Conservation (phyloP, 805 yeast genomes). For the Clavispora santaluciae region DNA sequence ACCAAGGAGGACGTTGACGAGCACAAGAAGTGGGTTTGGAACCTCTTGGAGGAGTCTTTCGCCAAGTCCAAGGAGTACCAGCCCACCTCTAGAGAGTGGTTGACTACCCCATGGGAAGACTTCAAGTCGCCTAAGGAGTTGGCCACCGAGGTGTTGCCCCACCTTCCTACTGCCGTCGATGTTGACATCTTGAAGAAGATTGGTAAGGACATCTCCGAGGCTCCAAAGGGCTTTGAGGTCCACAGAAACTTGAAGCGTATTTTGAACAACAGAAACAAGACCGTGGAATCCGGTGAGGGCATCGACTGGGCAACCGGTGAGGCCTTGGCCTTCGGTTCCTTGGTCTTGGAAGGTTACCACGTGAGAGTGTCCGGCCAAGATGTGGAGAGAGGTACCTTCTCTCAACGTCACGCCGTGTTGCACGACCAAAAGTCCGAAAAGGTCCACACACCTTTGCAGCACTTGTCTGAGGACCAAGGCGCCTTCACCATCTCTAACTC, state of each 20-base stretch:
- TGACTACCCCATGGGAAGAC: slow-evolving; percentile 98
- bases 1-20: slow-evolving; percentile 86
- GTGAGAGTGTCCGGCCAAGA: slow-evolving; percentile 98
- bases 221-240: slow-evolving; percentile 83
- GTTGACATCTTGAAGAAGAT: slow-evolving; percentile 67
- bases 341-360: slow-evolving; percentile 88
- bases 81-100: slow-evolving; percentile 95
- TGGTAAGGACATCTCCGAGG: slow-evolving; percentile 72
- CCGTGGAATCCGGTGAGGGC: slow-evolving; percentile 84
- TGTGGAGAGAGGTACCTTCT: slow-evolving; percentile 99
- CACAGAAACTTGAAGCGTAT: slow-evolving; percentile 97
- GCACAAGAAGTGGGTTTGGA: slow-evolving; percentile 98
- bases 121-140: slow-evolving; percentile 96
- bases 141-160: slow-evolving; percentile 93
- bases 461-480: slow-evolving; percentile 76
- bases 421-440: slow-evolving; percentile 90
- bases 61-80: slow-evolving; percentile 81
- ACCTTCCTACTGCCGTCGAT: slow-evolving; percentile 88
- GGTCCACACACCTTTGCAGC: slow-evolving; percentile 80
- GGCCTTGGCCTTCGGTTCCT: slow-evolving; percentile 94
- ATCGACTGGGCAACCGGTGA: slow-evolving; percentile 99
- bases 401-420: slow-evolving; percentile 97
- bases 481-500: slow-evolving; percentile 88
- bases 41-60: slow-evolving; percentile 84
- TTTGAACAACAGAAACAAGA: slow-evolving; percentile 77